A percentile compares a stretch with the other conserved stretches of the same genome.
Evolutionary conservation across 805 yeast genomes (phyloP).

Genomic region (Candida hungchunana): DNA sequence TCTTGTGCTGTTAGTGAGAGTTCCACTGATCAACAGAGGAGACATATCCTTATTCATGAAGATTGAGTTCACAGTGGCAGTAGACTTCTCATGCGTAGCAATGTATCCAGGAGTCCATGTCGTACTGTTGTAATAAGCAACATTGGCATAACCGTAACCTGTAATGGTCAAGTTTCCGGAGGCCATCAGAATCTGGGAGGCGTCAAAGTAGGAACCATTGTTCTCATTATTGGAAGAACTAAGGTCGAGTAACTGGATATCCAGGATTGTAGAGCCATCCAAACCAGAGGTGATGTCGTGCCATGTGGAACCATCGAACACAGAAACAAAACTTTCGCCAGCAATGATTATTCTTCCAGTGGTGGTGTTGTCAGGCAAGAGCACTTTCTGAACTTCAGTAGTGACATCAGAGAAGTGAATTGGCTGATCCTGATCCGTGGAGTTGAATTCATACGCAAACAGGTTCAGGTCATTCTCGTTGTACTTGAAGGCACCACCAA

Average conservation of each 20-base stretch:
- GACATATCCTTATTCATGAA: conserved; percentile 37
- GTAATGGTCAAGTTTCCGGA: conserved; percentile 52
- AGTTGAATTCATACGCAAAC: conserved; percentile 49
- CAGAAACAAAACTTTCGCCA: conserved; percentile 35
- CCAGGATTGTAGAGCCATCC: conserved; percentile 37
- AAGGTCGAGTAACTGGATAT: conserved; percentile 40
- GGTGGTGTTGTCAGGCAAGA: conserved; percentile 43
- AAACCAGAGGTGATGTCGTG: conserved; percentile 33
- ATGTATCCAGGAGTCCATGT: conserved; percentile 64
- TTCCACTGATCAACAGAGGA: conserved; percentile 27
- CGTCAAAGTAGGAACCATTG: conserved; percentile 36
- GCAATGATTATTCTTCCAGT: conserved; percentile 39
- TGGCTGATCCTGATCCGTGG: conserved; percentile 28
- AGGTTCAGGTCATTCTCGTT: conserved; percentile 37
- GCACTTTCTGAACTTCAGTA: conserved; percentile 34
- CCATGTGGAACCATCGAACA: conserved; percentile 48
- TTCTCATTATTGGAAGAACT: conserved; percentile 27
- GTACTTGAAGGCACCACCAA: conserved; percentile 53
- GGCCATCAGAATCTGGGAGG: conserved; percentile 46
- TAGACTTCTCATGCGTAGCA: conserved; percentile 29
- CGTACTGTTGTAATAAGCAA: conserved; percentile 62
- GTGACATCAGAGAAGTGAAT: conserved; percentile 18
- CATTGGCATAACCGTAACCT: conserved; percentile 51
- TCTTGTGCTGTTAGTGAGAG: conserved; percentile 18
- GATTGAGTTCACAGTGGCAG: conserved; percentile 27